These are phyloP conservation scores for Leccinum imitatum DNA, from an alignment of 768 basidiomycete species.

Conservation along the genomic window DNA sequence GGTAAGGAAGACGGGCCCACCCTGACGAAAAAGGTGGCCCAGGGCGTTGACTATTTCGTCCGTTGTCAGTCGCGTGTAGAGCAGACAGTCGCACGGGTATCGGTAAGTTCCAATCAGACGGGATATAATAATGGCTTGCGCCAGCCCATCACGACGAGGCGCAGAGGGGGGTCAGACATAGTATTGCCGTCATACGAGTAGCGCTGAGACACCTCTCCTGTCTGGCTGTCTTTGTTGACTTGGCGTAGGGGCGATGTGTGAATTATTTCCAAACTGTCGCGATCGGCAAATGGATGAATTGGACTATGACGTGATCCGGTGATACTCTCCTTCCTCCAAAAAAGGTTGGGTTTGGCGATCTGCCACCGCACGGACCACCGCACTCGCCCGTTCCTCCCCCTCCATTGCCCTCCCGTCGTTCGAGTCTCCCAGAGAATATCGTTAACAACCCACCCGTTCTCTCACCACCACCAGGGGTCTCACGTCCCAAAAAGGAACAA, in stretches of 20 bases:
- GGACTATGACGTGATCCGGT: conserved; percentile 35
- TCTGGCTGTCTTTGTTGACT: background rate
- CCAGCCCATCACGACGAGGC: background rate
- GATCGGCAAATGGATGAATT: conserved; percentile 34
- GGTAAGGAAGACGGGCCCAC: background rate
- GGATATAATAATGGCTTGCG: conserved; percentile 5
- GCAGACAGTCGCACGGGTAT: background rate
- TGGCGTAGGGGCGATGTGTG: conserved; percentile 6
- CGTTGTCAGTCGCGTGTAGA: conserved; percentile 11
- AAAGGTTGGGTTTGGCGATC: conserved; percentile 19
- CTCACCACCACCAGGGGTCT: conserved; percentile 8
- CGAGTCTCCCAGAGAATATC: background rate
- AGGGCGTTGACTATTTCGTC: conserved; percentile 8
- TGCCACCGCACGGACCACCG: conserved; percentile 34
- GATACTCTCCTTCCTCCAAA: conserved; percentile 13
- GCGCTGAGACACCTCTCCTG: background rate
- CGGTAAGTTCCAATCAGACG: background rate
- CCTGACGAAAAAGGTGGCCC: background rate
- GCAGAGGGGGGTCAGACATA: background rate
- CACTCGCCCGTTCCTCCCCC: background rate
- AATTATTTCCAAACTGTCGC: conserved; percentile 22
- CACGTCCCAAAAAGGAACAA: conserved; percentile 6
- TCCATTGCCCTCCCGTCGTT: background rate
- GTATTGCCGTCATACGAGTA: background rate
- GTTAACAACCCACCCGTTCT: background rate